These are phyloP conservation scores for Sutorius eximius DNA, from an alignment of 1,284 basidiomycete genomes.

Conservation along the genomic window DNA sequence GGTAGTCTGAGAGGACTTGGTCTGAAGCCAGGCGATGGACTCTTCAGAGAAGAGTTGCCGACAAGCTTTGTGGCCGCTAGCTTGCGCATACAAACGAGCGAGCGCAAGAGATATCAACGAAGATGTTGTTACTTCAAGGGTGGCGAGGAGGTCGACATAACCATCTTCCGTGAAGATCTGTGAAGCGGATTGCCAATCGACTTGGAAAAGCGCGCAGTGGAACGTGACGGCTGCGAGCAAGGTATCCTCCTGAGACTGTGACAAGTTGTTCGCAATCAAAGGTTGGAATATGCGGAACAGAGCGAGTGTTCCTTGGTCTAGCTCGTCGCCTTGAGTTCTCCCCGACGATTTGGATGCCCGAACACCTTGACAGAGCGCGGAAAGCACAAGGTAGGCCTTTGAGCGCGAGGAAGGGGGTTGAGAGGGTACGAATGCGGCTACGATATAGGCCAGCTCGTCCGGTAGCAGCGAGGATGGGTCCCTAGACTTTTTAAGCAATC, in stretches of 20 bases:
- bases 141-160: conserved; percentile 57
- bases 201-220: conserved; percentile 72
- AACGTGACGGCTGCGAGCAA: conserved; percentile 58
- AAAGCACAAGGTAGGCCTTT: conserved; percentile 66
- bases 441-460: conserved; percentile 55
- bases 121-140: conserved; percentile 60
- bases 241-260: conserved; percentile 53
- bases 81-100: conserved; percentile 71
- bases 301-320: conserved; percentile 47
- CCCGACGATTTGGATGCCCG: conserved; percentile 38
- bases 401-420: conserved; percentile 48
- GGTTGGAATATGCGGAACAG: conserved; percentile 52
- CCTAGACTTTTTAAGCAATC: conserved; percentile 38
- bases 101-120: conserved; percentile 50
- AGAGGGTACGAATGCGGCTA: conserved; percentile 55
- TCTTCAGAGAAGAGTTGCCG: conserved; percentile 59
- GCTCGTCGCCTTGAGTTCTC: conserved; percentile 28
- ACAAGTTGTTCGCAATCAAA: conserved; percentile 45
- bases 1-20: conserved; percentile 48
- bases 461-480: conserved; percentile 43
- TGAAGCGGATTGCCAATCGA: conserved; percentile 65
- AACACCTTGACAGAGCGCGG: conserved; percentile 61
- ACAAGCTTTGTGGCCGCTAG: conserved; percentile 69
- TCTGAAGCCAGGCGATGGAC: conserved; percentile 61
- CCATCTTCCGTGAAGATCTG: conserved; percentile 62